Evolutionary conservation across 257 asterid species (phyloP).

Genomic region (Anisodus acutangulus): DNA sequence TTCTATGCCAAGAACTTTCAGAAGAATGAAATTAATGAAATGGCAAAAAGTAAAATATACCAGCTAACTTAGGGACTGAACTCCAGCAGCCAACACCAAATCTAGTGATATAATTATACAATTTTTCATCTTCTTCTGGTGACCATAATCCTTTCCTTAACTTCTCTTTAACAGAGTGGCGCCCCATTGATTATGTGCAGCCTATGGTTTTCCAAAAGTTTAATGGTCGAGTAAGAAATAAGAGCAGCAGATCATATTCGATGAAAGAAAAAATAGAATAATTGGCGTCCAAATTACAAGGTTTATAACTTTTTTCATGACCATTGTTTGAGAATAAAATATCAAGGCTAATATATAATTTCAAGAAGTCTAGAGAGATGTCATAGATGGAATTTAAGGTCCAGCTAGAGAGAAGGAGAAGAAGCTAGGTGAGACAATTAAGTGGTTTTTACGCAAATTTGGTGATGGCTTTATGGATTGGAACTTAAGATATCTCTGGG

Average conservation of each 20-base stretch:
- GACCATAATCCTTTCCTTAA: slow-evolving; percentile 90
- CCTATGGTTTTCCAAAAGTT: neutral
- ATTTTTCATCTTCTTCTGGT: slow-evolving; percentile 90
- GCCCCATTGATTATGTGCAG: slow-evolving; percentile 48
- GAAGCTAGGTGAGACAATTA: slow-evolving; percentile 43
- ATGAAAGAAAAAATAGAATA: neutral
- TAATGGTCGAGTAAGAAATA: neutral
- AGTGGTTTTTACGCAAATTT: slow-evolving; percentile 70
- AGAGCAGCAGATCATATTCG: neutral
- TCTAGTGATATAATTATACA: slow-evolving; percentile 63
- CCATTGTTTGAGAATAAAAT: neutral
- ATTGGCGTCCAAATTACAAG: neutral
- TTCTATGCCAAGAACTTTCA: neutral
- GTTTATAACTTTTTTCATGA: neutral
- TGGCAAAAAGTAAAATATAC: slow-evolving; percentile 41
- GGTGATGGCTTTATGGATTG: slow-evolving; percentile 58
- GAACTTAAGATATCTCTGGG: slow-evolving; percentile 45
- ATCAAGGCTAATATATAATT: slow-evolving; percentile 28
- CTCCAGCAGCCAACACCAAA: slow-evolving; percentile 97
- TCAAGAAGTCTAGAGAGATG: slow-evolving; percentile 42
- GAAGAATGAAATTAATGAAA: neutral
- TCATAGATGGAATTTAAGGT: slow-evolving; percentile 59
- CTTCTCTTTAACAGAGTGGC: slow-evolving; percentile 73
- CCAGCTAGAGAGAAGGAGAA: slow-evolving; percentile 32
- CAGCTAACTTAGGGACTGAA: slow-evolving; percentile 86